Conservation (phyloP, 129 eudicot species). For the Deinandra increscens region DNA sequence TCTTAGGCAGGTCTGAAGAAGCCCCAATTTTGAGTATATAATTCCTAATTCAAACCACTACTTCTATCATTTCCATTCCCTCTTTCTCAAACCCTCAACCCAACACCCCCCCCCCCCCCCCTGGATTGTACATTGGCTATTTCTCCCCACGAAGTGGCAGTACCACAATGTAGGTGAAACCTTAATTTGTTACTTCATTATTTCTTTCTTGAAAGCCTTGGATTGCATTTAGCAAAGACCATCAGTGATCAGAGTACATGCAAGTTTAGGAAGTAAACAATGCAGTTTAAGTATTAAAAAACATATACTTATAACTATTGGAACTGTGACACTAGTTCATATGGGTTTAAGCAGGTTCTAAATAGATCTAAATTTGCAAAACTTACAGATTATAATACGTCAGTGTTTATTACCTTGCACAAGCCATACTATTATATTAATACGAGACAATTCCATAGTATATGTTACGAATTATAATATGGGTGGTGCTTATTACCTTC, state of each 20-base stretch:
- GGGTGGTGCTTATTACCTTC: neutral
- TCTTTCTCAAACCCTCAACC: neutral
- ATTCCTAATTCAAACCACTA: neutral
- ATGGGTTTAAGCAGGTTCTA: slow-evolving; percentile 3
- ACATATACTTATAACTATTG: neutral
- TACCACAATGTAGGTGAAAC: neutral
- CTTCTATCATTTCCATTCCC: neutral
- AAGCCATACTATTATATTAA: neutral
- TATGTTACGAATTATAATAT: neutral
- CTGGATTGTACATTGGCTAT: slow-evolving; percentile 5
- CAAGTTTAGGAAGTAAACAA: neutral
- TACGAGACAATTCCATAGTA: neutral
- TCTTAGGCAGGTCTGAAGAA: neutral
- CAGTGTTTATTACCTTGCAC: too few relatives aligned
- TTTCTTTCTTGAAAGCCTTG: neutral
- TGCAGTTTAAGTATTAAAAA: neutral
- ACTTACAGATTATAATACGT: too few relatives aligned
- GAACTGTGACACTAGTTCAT: neutral
- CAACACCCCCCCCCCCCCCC: neutral
- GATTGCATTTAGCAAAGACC: neutral
- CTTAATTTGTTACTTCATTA: neutral
- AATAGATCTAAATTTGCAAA: slow-evolving; percentile 6
- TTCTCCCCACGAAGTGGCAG: neutral
- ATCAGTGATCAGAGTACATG: neutral
- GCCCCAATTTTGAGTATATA: neutral